phyloP scores from a whole-genome alignment of 139 green algal genomes.

The Yamagishiella unicocca region DNA sequence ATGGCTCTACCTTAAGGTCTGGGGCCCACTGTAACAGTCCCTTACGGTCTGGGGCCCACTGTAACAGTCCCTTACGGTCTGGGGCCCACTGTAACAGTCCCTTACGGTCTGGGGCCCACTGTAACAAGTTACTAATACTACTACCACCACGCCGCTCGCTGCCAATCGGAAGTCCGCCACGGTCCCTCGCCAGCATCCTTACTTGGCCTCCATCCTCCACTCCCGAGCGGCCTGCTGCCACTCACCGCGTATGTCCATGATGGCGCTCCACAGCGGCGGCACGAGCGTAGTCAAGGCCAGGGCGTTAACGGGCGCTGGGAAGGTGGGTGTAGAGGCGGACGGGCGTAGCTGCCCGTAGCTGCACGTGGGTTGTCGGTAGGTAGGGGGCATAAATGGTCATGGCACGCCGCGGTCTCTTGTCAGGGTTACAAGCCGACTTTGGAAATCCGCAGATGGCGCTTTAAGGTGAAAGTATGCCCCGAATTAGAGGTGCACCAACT shows the following conservation, averaged over 20 bases:
- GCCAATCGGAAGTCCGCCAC: not conserved
- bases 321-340: not conserved
- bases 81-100: too few species aligned
- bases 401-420: too few species aligned
- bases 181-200: not conserved
- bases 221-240: not conserved
- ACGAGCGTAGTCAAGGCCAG: not conserved
- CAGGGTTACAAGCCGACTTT: too few species aligned
- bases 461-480: too few species aligned
- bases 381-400: not conserved
- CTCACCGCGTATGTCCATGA: not conserved
- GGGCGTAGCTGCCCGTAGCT: constrained; percentile 5
- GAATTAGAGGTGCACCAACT: not conserved
- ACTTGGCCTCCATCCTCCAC: not conserved
- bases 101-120: too few species aligned
- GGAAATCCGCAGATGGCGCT: too few species aligned
- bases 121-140: too few species aligned
- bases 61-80: too few species aligned
- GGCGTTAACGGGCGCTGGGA: not conserved
- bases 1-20: too few species aligned
- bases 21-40: too few species aligned
- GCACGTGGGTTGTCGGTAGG: not conserved
- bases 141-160: too few species aligned
- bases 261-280: constrained; percentile 21
- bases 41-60: too few species aligned